phyloP scores from a whole-genome alignment of 2,329 filamentous ascomycete genomes.

The Ophiocordyceps polyrhachis-furcata region DNA sequence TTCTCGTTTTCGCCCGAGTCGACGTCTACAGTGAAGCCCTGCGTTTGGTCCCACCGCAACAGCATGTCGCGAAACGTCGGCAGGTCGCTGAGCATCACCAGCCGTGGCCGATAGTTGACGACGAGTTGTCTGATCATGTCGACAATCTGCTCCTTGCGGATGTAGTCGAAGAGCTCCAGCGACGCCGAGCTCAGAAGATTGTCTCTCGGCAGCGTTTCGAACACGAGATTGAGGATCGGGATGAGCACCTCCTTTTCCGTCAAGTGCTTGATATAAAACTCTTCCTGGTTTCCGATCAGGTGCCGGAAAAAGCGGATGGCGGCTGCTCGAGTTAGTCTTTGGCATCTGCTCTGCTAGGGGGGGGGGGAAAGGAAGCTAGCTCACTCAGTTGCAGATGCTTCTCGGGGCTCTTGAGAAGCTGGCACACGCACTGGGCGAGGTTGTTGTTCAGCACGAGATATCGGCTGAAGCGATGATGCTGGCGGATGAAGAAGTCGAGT shows the following conservation, averaged over 20 bases:
- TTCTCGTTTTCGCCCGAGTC: slow-evolving; percentile 58
- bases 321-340: slow-evolving; percentile 26
- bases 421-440: slow-evolving; percentile 59
- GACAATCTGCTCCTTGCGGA: slow-evolving; percentile 67
- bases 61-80: slow-evolving; percentile 68
- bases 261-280: slow-evolving; percentile 77
- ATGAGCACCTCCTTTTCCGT: slow-evolving; percentile 66
- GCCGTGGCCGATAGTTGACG: slow-evolving; percentile 60
- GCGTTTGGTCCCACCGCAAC: slow-evolving; percentile 59
- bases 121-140: slow-evolving; percentile 70
- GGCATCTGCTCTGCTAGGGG: slow-evolving; percentile 7
- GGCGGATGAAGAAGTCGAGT: slow-evolving; percentile 80
- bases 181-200: slow-evolving; percentile 89
- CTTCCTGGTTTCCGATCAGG: slow-evolving; percentile 68
- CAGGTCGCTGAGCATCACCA: slow-evolving; percentile 62
- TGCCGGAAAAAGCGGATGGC: slow-evolving; percentile 89
- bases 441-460: slow-evolving; percentile 71
- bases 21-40: slow-evolving; percentile 43
- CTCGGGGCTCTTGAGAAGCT: slow-evolving; percentile 65
- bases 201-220: slow-evolving; percentile 74
- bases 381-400: slow-evolving; percentile 83
- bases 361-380: slow-evolving; percentile 11
- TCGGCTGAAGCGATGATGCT: slow-evolving; percentile 73
- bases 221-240: slow-evolving; percentile 67
- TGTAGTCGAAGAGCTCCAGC: slow-evolving; percentile 81